A percentile compares a stretch with the other conserved stretches of the same genome.
Evolutionary conservation across 176 grass and related monocot genomes (phyloP).

Genomic region (Paspalum vaginatum): DNA sequence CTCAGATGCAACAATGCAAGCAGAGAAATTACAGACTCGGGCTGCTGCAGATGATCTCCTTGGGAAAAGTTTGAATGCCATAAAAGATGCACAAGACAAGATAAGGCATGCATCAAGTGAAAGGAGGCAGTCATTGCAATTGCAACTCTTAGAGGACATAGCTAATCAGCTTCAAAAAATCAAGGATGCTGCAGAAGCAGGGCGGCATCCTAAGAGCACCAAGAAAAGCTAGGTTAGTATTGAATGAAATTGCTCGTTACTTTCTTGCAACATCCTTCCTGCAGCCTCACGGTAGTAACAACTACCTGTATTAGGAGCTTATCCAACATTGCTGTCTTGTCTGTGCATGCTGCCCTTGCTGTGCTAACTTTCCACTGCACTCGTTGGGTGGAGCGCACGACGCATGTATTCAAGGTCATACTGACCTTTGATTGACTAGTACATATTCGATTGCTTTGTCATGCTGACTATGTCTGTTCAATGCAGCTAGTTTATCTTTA

Average conservation of each 20-base stretch:
- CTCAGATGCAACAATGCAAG: constrained; percentile 51
- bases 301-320: too few relatives aligned
- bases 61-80: constrained; percentile 68
- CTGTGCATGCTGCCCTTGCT: too few relatives aligned
- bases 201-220: constrained; percentile 39
- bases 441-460: too few relatives aligned
- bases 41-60: constrained; percentile 76
- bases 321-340: too few relatives aligned
- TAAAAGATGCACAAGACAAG: constrained; percentile 77
- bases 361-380: too few relatives aligned
- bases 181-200: constrained; percentile 59
- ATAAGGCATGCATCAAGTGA: constrained; percentile 58
- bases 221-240: constrained; percentile 52
- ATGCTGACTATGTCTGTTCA: too few relatives aligned
- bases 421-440: too few relatives aligned
- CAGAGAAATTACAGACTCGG: constrained; percentile 59
- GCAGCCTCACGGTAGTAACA: too few relatives aligned
- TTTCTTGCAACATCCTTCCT: background rate
- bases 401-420: too few relatives aligned
- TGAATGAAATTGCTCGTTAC: background rate
- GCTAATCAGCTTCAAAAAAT: constrained; percentile 78
- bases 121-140: constrained; percentile 57
- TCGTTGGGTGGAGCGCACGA: too few relatives aligned
- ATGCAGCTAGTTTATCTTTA: too few relatives aligned
- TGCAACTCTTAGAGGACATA: constrained; percentile 83